Percentiles rank a stretch among this genome's conserved stretches.
These are phyloP conservation scores for Vigna angularis DNA, from an alignment of 306 rosid genomes.

Conservation along the genomic window DNA sequence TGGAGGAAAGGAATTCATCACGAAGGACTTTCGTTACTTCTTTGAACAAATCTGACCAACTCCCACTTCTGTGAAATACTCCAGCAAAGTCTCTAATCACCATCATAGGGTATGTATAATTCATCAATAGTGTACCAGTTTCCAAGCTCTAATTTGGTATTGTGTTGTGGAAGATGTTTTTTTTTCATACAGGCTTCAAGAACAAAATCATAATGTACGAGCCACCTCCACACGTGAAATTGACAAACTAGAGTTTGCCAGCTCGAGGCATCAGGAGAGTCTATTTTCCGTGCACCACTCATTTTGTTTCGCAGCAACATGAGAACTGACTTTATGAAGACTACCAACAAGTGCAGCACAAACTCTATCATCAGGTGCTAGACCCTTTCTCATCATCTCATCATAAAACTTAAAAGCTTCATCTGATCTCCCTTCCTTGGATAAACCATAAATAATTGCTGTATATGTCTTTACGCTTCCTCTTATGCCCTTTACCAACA, in stretches of 20 bases:
- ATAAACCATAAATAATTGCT: conserved; percentile 75
- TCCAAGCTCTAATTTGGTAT: conserved; percentile 12
- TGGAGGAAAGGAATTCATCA: too few relatives aligned
- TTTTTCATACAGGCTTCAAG: conserved; percentile 20
- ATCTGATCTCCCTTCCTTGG: conserved; percentile 78
- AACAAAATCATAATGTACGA: conserved; percentile 27
- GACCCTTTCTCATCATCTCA: conserved; percentile 69
- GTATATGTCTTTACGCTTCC: conserved; percentile 67
- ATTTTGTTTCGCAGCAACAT: conserved; percentile 27
- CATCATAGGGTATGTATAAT: neutral
- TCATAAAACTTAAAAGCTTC: conserved; percentile 80
- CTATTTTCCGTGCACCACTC: conserved; percentile 21
- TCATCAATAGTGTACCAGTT: neutral
- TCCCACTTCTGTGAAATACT: conserved; percentile 10
- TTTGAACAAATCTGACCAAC: neutral
- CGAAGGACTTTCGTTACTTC: neutral
- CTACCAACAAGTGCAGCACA: conserved; percentile 71
- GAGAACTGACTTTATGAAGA: conserved; percentile 54
- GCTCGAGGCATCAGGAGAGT: neutral
- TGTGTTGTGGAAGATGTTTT: conserved; percentile 15
- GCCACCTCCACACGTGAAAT: neutral
- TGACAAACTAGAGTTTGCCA: too few relatives aligned
- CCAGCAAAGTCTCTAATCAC: neutral
- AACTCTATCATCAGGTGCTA: conserved; percentile 79
- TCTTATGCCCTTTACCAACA: conserved; percentile 60